phyloP scores from a whole-genome alignment of 2,329 filamentous ascomycete species.

The Whalleya microplaca region DNA sequence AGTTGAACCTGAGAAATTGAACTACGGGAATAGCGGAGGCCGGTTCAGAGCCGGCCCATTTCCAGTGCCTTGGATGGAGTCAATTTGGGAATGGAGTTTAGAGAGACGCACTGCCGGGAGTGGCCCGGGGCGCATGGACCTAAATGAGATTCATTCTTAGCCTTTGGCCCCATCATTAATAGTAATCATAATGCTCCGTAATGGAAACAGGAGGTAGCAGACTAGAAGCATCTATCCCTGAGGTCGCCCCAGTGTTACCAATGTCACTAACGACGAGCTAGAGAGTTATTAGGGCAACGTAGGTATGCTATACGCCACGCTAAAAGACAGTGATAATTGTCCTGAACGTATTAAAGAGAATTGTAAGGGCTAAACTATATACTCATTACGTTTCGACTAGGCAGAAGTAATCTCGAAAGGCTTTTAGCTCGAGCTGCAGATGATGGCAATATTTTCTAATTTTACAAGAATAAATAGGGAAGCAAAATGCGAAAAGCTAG shows the following conservation, averaged over 20 bases:
- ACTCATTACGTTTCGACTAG: neutral
- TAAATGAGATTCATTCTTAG: slow-evolving; percentile 3
- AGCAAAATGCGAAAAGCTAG: neutral
- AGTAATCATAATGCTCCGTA: neutral
- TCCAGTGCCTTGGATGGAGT: slow-evolving; percentile 22
- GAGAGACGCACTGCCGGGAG: slow-evolving; percentile 10
- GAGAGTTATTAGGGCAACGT: neutral
- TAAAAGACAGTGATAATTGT: neutral
- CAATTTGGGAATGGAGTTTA: slow-evolving; percentile 16
- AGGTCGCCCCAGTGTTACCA: neutral
- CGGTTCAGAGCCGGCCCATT: slow-evolving; percentile 11
- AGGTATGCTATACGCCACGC: neutral
- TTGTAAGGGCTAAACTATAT: neutral
- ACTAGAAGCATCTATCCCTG: neutral
- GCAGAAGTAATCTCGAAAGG: neutral
- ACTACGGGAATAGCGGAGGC: slow-evolving; percentile 14
- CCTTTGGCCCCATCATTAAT: neutral
- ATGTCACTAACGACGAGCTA: neutral
- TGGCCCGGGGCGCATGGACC: slow-evolving; percentile 13
- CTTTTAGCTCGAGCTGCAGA: neutral
- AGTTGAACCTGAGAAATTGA: slow-evolving; percentile 15
- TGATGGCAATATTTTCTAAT: neutral
- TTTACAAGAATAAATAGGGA: neutral
- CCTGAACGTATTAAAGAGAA: neutral
- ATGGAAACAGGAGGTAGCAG: neutral